phyloP scores from a whole-genome alignment of 306 rosid genomes.

The Leucaena leucocephala region DNA sequence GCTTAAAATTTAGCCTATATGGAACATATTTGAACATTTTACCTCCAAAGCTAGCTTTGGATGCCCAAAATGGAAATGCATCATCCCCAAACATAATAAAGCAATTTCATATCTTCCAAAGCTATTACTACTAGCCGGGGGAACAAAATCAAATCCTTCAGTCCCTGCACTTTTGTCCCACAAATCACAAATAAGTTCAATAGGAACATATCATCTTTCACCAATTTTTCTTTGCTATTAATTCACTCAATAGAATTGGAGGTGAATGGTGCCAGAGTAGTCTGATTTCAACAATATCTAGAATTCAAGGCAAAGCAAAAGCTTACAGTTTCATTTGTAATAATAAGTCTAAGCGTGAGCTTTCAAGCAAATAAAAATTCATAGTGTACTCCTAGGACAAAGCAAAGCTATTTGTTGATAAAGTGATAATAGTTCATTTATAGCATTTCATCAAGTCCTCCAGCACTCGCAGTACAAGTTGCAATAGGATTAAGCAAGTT shows the following conservation, averaged over 20 bases:
- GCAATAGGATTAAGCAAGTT: no score
- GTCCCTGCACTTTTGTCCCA: slow-evolving; percentile 97
- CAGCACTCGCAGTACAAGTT: neutral
- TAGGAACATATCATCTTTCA: slow-evolving; percentile 18
- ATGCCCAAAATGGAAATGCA: slow-evolving; percentile 96
- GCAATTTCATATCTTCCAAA: slow-evolving; percentile 90
- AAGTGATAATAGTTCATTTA: slow-evolving; percentile 3
- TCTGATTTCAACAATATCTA: slow-evolving; percentile 10
- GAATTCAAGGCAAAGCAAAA: slow-evolving; percentile 26
- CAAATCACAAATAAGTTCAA: slow-evolving; percentile 48
- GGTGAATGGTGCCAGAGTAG: slow-evolving; percentile 14
- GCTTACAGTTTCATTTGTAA: neutral
- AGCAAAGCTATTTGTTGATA: neutral
- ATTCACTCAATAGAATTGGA: slow-evolving; percentile 9
- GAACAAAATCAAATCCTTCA: slow-evolving; percentile 85
- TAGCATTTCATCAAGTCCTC: neutral
- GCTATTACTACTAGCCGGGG: slow-evolving; percentile 64
- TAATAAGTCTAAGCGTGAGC: neutral
- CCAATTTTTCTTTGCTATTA: slow-evolving; percentile 24
- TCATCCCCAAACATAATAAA: slow-evolving; percentile 88
- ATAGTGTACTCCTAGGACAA: neutral
- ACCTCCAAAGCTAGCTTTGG: slow-evolving; percentile 96
- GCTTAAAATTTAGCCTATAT: slow-evolving; percentile 21
- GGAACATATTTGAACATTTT: slow-evolving; percentile 32
- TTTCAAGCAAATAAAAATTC: neutral